These are phyloP conservation scores for Lactarius vividus DNA, from an alignment of 768 basidiomycete species.

Conservation along the genomic window DNA sequence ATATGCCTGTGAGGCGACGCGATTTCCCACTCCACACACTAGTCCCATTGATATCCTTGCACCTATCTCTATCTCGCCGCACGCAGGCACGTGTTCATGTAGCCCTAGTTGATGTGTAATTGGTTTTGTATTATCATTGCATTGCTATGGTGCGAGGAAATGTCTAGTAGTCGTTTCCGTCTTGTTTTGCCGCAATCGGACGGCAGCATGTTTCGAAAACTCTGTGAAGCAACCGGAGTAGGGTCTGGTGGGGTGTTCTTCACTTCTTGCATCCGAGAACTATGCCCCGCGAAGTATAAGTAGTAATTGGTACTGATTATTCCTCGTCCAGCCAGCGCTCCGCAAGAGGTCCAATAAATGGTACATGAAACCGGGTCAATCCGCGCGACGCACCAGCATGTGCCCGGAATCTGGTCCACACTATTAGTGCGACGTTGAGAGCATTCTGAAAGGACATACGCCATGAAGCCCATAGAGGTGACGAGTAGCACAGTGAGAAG, in stretches of 20 bases:
- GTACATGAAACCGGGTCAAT: constrained; percentile 58
- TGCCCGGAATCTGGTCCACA: constrained; percentile 42
- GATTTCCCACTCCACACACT: constrained; percentile 33
- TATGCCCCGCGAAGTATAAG: neutral
- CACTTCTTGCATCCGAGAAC: constrained; percentile 1
- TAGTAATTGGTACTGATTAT: constrained; percentile 31
- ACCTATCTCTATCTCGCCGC: constrained; percentile 27
- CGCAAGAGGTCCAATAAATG: constrained; percentile 61
- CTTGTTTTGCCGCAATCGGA: neutral
- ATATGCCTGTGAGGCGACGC: constrained; percentile 26
- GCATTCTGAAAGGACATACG: constrained; percentile 42
- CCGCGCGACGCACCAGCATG: constrained; percentile 52
- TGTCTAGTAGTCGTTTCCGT: constrained; percentile 16
- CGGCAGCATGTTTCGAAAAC: neutral
- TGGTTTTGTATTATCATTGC: constrained; percentile 30
- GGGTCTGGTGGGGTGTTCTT: neutral
- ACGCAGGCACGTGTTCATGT: constrained; percentile 26
- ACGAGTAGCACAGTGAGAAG: constrained; percentile 48
- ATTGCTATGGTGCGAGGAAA: constrained; percentile 28
- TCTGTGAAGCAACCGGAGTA: no score
- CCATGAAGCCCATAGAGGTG: constrained; percentile 47
- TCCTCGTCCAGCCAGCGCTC: constrained; percentile 70
- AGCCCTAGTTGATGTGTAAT: constrained; percentile 24
- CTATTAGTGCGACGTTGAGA: neutral
- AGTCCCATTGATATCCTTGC: constrained; percentile 35